Evolutionary conservation across 768 basidiomycete species (phyloP).

Genomic region (Boletus rubescentipes): DNA sequence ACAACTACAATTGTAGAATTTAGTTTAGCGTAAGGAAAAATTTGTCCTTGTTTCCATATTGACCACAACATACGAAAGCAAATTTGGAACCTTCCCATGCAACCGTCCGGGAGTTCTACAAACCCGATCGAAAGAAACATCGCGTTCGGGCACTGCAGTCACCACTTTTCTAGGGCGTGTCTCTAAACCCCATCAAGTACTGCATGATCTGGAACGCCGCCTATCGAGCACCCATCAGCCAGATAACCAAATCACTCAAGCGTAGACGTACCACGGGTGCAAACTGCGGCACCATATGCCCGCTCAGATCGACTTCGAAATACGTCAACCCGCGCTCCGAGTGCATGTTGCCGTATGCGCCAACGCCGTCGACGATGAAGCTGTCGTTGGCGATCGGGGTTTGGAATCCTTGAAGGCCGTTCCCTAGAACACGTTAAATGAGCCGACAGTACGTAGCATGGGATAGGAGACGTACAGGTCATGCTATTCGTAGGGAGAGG

Average conservation of each 20-base stretch:
- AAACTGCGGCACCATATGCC: slow-evolving; percentile 76
- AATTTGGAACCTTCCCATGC: no score
- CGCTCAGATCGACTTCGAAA: slow-evolving; percentile 63
- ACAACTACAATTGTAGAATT: no score
- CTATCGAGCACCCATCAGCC: slow-evolving; percentile 29
- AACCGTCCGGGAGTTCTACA: no score
- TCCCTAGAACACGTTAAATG: no score
- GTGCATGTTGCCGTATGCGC: slow-evolving; percentile 63
- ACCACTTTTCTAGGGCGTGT: slow-evolving; percentile 34
- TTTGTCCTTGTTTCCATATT: no score
- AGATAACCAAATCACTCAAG: no score
- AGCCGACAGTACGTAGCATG: background rate
- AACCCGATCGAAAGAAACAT: no score
- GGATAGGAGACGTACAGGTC: slow-evolving; percentile 34
- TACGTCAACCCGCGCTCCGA: slow-evolving; percentile 68
- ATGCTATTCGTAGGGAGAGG: no score
- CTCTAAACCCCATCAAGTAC: slow-evolving; percentile 63
- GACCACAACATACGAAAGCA: no score
- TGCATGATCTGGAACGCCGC: slow-evolving; percentile 71
- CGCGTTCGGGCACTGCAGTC: no score
- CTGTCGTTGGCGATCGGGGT: slow-evolving; percentile 62
- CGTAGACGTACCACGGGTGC: slow-evolving; percentile 49
- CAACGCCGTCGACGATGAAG: slow-evolving; percentile 70
- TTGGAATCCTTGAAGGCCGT: slow-evolving; percentile 71
- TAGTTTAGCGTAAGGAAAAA: no score